Base-by-base conservation (phyloP, 176 grass and related monocot genomes). In the Luzula sylvatica region DNA sequence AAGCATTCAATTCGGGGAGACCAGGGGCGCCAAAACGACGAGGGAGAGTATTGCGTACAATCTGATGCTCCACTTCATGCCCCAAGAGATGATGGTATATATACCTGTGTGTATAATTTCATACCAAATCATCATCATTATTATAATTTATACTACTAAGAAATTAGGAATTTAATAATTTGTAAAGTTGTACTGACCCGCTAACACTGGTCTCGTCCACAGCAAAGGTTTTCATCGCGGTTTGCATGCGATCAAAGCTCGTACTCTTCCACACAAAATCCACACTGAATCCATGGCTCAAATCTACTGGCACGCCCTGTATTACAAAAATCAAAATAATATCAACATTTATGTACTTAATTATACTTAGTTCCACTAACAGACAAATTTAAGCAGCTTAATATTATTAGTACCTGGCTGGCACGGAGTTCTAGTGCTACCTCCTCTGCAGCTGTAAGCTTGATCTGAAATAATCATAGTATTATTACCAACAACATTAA, bases 231-330 rank as follows among this genome's bases (percentile, higher is more conserved):
- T 99, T 99, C 93, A 92, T 87, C 12, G 93, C 93, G 39, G 85
- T 87, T 80, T 99, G 93, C 93, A 99, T 99, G 59, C 86, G 77
- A 73, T 99, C 93, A 72, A 99, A 99, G 40, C 93, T 99, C 40
- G 93, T 99, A 80, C 93, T 99, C 56, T 99, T 99, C 93, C 93
- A 99, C 53, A 99, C 93, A 87, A 99, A 99, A 74, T 99, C 93
- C 42, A 99, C 86, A 56, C 81, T 99, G 45, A 99, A 99, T 38
- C 86, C 93, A 74, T 87, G 66, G 16, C 70, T 99, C 69, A 92
- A 46, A 68, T 99, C 93, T 58, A 80, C 65, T 55, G 86, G 93
- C 25, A 99, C 86, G 22, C 93, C 93, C 93, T 99, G 70, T 72
- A 59, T 70, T 65, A 9, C 53, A 42, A 79, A 38, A 45, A 53